phyloP scores from a whole-genome alignment of 1,284 basidiomycete species.

The Irpex lacteus region DNA sequence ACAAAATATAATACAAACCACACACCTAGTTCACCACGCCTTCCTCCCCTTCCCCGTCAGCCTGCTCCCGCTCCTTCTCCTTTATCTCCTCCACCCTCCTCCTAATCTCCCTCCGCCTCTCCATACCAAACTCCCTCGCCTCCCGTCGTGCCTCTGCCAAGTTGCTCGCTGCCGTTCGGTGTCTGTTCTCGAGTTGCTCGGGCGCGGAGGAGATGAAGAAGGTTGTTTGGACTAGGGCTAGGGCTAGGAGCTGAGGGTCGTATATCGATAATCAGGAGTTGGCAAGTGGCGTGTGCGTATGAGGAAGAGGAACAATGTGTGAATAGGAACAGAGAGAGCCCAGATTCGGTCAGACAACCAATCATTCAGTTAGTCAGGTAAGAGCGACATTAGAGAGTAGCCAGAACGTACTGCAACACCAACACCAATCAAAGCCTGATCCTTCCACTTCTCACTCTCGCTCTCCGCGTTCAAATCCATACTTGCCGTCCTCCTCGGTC shows the following conservation, averaged over 20 bases:
- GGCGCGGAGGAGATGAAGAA: background rate
- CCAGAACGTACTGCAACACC: background rate
- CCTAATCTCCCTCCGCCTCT: constrained; percentile 38
- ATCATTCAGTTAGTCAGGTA: too few species aligned
- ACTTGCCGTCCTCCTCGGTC: background rate
- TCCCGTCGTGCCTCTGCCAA: constrained; percentile 41
- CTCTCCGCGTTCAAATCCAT: background rate
- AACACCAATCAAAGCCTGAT: background rate
- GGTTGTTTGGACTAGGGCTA: background rate
- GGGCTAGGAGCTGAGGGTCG: constrained; percentile 19
- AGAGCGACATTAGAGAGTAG: background rate
- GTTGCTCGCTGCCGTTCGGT: constrained; percentile 33
- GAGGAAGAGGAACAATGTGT: background rate
- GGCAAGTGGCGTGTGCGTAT: background rate
- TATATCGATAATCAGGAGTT: constrained; percentile 28
- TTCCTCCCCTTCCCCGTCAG: background rate
- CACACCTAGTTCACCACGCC: background rate
- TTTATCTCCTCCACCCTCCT: constrained; percentile 34
- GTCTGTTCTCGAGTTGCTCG: background rate
- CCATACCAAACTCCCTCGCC: constrained; percentile 37
- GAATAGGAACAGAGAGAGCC: too few species aligned
- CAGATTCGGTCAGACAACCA: too few species aligned
- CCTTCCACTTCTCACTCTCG: background rate
- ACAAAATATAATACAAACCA: too few species aligned
- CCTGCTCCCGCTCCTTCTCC: constrained; percentile 3